Conservation (phyloP, 768 basidiomycete species). For the Boletus tylopilopsis region DNA sequence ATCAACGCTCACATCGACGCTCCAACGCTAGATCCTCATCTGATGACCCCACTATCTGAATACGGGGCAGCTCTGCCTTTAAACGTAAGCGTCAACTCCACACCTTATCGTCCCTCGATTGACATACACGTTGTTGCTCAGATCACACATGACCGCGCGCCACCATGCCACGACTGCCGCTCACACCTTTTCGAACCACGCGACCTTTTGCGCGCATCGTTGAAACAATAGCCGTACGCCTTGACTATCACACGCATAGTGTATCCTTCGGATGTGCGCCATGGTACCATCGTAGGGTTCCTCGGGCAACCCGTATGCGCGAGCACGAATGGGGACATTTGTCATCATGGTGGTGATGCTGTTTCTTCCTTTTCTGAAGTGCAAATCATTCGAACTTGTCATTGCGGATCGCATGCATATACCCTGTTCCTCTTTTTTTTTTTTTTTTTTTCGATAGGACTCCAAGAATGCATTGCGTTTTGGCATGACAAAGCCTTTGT, state of each 20-base stretch:
- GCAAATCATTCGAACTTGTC: too few species aligned
- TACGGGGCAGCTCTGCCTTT: conserved; percentile 13
- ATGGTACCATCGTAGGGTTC: conserved; percentile 9
- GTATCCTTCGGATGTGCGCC: conserved; percentile 20
- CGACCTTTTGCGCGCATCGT: conserved; percentile 7
- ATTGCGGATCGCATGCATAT: too few species aligned
- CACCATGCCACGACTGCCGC: conserved; percentile 12
- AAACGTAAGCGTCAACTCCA: neutral
- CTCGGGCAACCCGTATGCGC: conserved; percentile 17
- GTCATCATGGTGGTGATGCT: neutral
- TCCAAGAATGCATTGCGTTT: too few species aligned
- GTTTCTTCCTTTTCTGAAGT: too few species aligned
- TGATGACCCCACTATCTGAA: conserved; percentile 3
- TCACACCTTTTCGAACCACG: conserved; percentile 8
- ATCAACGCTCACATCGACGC: neutral
- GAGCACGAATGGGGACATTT: neutral
- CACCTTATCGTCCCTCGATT: neutral
- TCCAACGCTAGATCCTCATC: conserved; percentile 1
- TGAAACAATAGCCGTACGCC: conserved; percentile 19
- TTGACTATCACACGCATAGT: conserved; percentile 30
- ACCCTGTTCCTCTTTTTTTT: too few species aligned
- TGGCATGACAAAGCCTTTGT: too few species aligned
- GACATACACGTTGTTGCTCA: neutral
- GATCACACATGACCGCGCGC: neutral
- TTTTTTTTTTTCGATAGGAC: too few species aligned